Conservation (phyloP, 2,329 filamentous ascomycete genomes). For the Myriosclerotinia scirpicola region DNA sequence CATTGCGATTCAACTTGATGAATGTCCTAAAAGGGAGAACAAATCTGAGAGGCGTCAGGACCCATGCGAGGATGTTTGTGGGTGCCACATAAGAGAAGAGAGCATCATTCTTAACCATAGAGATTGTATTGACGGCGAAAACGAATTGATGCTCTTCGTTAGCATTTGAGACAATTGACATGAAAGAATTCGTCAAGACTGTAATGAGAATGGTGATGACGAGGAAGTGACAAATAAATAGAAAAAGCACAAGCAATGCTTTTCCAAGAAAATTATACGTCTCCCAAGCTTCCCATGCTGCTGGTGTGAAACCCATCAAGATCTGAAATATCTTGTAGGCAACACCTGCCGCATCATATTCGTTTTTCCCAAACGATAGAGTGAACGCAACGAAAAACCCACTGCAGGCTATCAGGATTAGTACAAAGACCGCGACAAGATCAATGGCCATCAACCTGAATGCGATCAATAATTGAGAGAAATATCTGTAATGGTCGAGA, state of each 20-base stretch:
- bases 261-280: slow-evolving; percentile 77
- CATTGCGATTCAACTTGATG: slow-evolving; percentile 80
- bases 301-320: slow-evolving; percentile 92
- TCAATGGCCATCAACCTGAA: slow-evolving; percentile 94
- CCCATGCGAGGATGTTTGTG: slow-evolving; percentile 87
- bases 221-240: slow-evolving; percentile 94
- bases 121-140: slow-evolving; percentile 95
- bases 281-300: slow-evolving; percentile 84
- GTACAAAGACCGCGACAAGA: slow-evolving; percentile 76
- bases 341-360: slow-evolving; percentile 70
- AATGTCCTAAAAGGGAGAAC: slow-evolving; percentile 78
- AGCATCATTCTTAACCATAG: slow-evolving; percentile 97
- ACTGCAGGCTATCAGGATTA: slow-evolving; percentile 85
- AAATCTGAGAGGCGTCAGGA: slow-evolving; percentile 79
- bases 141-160: slow-evolving; percentile 91
- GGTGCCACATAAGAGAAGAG: slow-evolving; percentile 93
- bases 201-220: slow-evolving; percentile 94
- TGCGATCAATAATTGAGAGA: slow-evolving; percentile 89
- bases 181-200: slow-evolving; percentile 95
- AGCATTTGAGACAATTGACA: slow-evolving; percentile 89
- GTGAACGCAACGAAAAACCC: slow-evolving; percentile 96
- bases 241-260: slow-evolving; percentile 72
- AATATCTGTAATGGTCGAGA: slow-evolving; percentile 92
- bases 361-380: slow-evolving; percentile 68
- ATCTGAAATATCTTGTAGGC: slow-evolving; percentile 92